Conservation (phyloP, 2,329 filamentous ascomycete species). For the Aureobasidium melanogenum region DNA sequence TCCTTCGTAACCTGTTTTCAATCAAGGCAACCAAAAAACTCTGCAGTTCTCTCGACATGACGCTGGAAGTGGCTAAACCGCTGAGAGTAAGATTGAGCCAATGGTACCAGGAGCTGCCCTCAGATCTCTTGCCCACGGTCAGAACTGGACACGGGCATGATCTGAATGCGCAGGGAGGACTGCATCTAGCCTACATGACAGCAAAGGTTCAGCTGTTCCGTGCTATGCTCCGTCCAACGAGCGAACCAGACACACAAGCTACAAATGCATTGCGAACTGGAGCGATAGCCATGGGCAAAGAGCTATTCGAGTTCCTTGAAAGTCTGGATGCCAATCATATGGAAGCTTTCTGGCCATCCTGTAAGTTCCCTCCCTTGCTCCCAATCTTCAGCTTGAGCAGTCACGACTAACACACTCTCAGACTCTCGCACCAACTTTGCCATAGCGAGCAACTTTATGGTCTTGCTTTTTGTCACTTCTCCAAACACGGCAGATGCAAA, state of each 20-base stretch:
- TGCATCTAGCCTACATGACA: slow-evolving; percentile 44
- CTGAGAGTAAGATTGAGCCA: slow-evolving; percentile 40
- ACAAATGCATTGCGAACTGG: slow-evolving; percentile 25
- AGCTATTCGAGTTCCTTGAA: slow-evolving; percentile 25
- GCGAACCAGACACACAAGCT: slow-evolving; percentile 21
- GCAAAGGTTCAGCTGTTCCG: slow-evolving; percentile 45
- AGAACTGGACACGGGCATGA: slow-evolving; percentile 25
- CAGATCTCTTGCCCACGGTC: slow-evolving; percentile 7
- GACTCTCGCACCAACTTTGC: slow-evolving; percentile 28
- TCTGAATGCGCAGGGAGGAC: slow-evolving; percentile 36
- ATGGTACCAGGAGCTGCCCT: slow-evolving; percentile 38
- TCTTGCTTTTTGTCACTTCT: slow-evolving; percentile 26
- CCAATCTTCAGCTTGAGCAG: background rate
- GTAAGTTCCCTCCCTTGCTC: slow-evolving; percentile 16
- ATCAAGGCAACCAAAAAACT: slow-evolving; percentile 29
- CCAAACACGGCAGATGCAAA: slow-evolving; percentile 21
- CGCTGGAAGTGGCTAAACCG: slow-evolving; percentile 41
- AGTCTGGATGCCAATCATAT: slow-evolving; percentile 22
- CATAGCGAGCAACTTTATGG: slow-evolving; percentile 26
- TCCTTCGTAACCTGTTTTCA: slow-evolving; percentile 34
- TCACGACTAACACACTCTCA: slow-evolving; percentile 13
- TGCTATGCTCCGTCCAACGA: slow-evolving; percentile 37
- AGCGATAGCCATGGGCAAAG: slow-evolving; percentile 23
- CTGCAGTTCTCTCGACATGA: slow-evolving; percentile 34
- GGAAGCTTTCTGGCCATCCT: slow-evolving; percentile 28